phyloP scores from a whole-genome alignment of 2,329 filamentous ascomycete species.

The Myriangium duriaei region DNA sequence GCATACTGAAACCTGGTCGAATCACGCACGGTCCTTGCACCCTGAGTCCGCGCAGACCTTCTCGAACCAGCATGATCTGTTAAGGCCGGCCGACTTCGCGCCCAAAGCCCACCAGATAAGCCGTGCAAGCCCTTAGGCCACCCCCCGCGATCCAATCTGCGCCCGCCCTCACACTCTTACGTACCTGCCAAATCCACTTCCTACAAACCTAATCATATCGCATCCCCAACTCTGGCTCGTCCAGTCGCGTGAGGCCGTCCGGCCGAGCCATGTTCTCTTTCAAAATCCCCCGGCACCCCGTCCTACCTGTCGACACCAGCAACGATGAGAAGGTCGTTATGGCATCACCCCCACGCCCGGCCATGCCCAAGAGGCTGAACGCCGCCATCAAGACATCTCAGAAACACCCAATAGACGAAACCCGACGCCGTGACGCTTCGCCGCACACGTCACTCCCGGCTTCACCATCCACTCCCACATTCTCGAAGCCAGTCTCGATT shows the following conservation, averaged over 20 bases:
- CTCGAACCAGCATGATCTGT: neutral
- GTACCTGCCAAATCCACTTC: conserved; percentile 8
- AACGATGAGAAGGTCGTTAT: conserved; percentile 4
- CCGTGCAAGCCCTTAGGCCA: too few species aligned
- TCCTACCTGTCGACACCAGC: neutral
- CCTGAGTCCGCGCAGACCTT: neutral
- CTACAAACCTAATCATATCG: conserved; percentile 3
- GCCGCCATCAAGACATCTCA: conserved; percentile 14
- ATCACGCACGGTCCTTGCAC: neutral
- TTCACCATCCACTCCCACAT: conserved; percentile 18
- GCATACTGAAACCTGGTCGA: neutral
- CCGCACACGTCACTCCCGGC: conserved; percentile 2
- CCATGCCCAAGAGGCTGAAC: conserved; percentile 11
- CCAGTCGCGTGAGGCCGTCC: neutral
- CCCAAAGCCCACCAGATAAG: too few species aligned
- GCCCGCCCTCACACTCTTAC: conserved; percentile 5
- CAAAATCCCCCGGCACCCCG: conserved; percentile 4
- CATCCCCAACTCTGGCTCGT: neutral
- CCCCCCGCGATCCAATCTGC: too few species aligned
- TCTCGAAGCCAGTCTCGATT: conserved; percentile 31
- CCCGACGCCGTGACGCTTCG: conserved; percentile 6
- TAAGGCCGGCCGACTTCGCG: neutral
- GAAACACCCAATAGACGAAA: too few species aligned
- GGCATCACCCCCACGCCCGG: conserved; percentile 10
- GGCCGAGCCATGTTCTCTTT: conserved; percentile 7